A percentile compares a stretch with the other conserved stretches of the same genome.
Conservation (phyloP, 2,329 filamentous ascomycete genomes). For the Aspergillus flavus region DNA sequence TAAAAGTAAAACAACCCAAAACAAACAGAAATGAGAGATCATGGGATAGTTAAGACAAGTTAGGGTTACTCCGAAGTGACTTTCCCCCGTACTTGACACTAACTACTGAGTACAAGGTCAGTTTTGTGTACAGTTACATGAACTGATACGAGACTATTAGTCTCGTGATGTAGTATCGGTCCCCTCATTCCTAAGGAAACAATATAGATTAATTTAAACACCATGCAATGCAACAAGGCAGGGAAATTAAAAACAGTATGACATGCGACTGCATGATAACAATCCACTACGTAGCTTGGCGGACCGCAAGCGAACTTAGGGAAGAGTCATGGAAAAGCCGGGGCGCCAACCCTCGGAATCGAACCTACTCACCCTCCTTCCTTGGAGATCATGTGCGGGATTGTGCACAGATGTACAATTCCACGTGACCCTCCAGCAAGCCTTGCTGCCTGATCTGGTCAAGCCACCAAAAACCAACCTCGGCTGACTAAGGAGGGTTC, state of each 20-base stretch:
- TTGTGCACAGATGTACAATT: too few relatives aligned
- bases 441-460: not conserved
- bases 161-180: not conserved
- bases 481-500: not conserved
- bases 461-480: not conserved
- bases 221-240: constrained; percentile 2
- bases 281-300: not conserved
- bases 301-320: not conserved
- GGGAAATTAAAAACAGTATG: not conserved
- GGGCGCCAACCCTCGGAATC: not conserved
- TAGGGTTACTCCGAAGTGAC: not conserved
- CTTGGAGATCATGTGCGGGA: not conserved
- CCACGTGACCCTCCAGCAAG: not conserved
- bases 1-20: not conserved
- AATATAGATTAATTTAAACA: constrained; percentile 5
- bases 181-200: not conserved
- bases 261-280: not conserved
- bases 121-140: constrained; percentile 5
- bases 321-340: not conserved
- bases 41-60: not conserved
- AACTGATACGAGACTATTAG: not conserved
- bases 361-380: not conserved
- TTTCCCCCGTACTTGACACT: not conserved
- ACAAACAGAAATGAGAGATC: not conserved
- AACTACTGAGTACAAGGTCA: not conserved